Evolutionary conservation across 106 monocot genomes (phyloP).

Genomic region (Xerophyta viscosa): DNA sequence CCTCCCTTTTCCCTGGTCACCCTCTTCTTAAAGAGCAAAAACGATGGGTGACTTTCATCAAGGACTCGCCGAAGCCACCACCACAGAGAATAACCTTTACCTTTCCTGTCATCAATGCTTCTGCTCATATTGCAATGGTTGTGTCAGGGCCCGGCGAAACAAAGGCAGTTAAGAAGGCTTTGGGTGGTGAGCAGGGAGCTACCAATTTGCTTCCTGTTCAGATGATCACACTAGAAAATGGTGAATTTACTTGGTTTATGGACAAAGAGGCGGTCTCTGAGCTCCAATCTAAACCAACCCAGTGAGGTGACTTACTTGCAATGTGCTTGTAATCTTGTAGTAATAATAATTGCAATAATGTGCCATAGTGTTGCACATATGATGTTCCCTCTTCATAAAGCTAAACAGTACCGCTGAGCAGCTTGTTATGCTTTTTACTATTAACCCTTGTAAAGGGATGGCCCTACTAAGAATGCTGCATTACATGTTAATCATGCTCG

Average conservation of each 20-base stretch:
- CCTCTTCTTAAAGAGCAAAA: slow-evolving; percentile 29
- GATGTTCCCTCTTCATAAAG: no score
- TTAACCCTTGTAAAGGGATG: no score
- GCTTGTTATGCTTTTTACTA: no score
- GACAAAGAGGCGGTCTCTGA: slow-evolving; percentile 55
- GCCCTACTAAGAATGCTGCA: no score
- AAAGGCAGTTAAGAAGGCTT: slow-evolving; percentile 32
- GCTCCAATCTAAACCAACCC: slow-evolving; percentile 13
- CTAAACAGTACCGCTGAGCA: no score
- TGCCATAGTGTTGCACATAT: no score
- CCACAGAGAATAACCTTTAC: slow-evolving; percentile 61
- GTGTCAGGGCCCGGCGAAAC: slow-evolving; percentile 47
- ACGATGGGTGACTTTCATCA: slow-evolving; percentile 53
- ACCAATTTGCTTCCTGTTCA: slow-evolving; percentile 44
- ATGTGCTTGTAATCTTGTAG: no score
- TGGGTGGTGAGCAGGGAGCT: slow-evolving; percentile 7
- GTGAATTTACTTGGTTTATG: slow-evolving; percentile 56
- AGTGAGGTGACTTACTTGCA: not conserved
- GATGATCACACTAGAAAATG: slow-evolving; percentile 43
- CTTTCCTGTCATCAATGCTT: slow-evolving; percentile 59
- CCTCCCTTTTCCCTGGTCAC: slow-evolving; percentile 62
- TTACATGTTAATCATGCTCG: no score
- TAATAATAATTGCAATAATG: no score
- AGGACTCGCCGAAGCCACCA: slow-evolving; percentile 65
- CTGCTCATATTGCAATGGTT: slow-evolving; percentile 46